phyloP scores from a whole-genome alignment of 2,329 filamentous ascomycete species.

The Fusarium secorum region DNA sequence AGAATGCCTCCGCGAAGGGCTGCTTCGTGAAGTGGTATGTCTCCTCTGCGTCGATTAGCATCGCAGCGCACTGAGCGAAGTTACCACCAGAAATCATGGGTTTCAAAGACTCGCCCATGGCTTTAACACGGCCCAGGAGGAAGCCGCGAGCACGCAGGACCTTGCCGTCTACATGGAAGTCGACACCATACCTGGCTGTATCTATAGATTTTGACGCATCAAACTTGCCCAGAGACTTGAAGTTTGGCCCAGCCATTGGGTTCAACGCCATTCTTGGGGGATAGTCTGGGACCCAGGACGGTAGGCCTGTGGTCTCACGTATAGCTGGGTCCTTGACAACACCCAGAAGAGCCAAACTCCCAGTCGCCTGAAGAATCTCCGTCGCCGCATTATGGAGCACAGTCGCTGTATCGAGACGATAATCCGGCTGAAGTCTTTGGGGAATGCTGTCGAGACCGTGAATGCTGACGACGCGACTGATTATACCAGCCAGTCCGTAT shows the following conservation, averaged over 20 bases:
- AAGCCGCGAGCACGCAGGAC: not conserved
- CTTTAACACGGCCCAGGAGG: not conserved
- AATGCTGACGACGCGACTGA: not conserved
- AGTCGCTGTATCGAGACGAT: not conserved
- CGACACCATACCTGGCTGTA: too few species aligned
- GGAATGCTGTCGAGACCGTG: not conserved
- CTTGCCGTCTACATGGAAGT: not conserved
- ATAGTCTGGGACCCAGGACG: not conserved
- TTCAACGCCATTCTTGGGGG: not conserved
- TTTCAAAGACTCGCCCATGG: not conserved
- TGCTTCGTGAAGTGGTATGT: not conserved
- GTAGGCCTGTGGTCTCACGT: not conserved
- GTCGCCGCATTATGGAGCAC: not conserved
- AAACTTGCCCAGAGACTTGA: not conserved
- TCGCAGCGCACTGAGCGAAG: not conserved
- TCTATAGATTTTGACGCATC: not conserved
- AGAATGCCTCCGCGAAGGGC: not conserved
- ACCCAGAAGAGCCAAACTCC: not conserved
- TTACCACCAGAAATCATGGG: accelerated
- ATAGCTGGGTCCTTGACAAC: not conserved
- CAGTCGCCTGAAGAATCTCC: not conserved
- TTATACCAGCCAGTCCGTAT: not conserved
- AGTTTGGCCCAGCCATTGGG: not conserved
- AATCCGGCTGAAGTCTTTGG: not conserved
- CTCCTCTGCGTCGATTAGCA: not conserved